Conservation (phyloP, 305 asterid genomes). For the Fraxinus ornus region DNA sequence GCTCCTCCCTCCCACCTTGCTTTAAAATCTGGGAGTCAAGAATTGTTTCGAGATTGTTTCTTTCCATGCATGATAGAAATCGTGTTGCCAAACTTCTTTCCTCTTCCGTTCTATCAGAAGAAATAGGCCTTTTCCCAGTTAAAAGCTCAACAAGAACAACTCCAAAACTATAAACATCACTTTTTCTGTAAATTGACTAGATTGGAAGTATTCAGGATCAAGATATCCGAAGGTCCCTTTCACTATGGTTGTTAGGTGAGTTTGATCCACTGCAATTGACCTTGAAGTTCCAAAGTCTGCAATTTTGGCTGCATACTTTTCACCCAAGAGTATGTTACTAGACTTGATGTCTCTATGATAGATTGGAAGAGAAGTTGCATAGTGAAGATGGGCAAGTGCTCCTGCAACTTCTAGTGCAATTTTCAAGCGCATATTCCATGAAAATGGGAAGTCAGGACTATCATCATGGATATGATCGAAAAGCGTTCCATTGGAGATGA, state of each 20-base stretch:
- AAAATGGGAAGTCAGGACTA: conserved; percentile 1
- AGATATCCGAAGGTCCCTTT: conserved; percentile 26
- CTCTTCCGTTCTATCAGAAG: not conserved
- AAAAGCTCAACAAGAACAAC: conserved; percentile 25
- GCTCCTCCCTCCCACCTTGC: not conserved
- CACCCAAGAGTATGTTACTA: conserved; percentile 22
- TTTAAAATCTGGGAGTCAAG: not conserved
- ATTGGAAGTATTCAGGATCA: conserved; percentile 24
- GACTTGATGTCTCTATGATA: conserved; percentile 32
- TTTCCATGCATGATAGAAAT: not conserved
- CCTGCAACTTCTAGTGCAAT: conserved; percentile 28
- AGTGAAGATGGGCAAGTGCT: conserved; percentile 29
- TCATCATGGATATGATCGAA: conserved; percentile 14
- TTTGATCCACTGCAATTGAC: conserved; percentile 18
- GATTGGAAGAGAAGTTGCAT: conserved; percentile 20
- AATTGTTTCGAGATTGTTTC: not conserved
- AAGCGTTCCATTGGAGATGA: conserved; percentile 12
- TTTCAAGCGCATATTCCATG: conserved; percentile 23
- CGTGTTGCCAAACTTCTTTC: not conserved
- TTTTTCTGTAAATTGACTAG: conserved; percentile 2
- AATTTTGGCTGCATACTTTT: conserved; percentile 9
- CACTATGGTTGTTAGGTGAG: conserved; percentile 20
- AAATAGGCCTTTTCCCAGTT: conserved; percentile 13
- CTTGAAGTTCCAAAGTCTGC: conserved; percentile 30
- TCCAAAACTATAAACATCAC: conserved; percentile 24